Evolutionary conservation across 2,329 filamentous ascomycete genomes (phyloP).

Genomic region (Volutella citrinella): DNA sequence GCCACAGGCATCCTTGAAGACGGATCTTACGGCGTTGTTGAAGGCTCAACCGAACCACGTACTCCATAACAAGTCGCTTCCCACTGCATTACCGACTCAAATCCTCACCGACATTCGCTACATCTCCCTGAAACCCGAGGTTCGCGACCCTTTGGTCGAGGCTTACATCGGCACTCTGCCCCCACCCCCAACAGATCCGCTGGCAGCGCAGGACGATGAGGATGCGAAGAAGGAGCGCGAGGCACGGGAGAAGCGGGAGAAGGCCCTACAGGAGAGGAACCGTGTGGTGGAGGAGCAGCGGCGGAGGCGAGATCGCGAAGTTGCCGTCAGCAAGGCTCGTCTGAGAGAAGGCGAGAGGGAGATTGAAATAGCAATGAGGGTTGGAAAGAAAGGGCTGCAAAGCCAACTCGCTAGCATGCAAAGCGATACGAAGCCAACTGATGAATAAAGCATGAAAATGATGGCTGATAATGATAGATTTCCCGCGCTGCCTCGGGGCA

Average conservation of each 20-base stretch:
- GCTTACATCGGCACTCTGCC: conserved; percentile 64
- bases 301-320: conserved; percentile 53
- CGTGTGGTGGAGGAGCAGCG: conserved; percentile 61
- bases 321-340: conserved; percentile 58
- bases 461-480: conserved; percentile 14
- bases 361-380: conserved; percentile 65
- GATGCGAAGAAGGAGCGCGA: conserved; percentile 46
- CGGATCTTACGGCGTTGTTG: conserved; percentile 65
- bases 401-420: conserved; percentile 49
- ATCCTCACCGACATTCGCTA: conserved; percentile 67
- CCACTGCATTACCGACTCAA: conserved; percentile 57
- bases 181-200: conserved; percentile 48
- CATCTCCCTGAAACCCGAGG: conserved; percentile 59
- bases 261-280: conserved; percentile 64
- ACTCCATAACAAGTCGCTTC: conserved; percentile 58
- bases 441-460: too few relatives aligned
- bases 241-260: conserved; percentile 58
- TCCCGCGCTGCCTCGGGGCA: too few relatives aligned
- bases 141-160: conserved; percentile 63
- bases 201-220: conserved; percentile 46
- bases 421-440: conserved; percentile 18
- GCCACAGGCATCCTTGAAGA: conserved; percentile 62
- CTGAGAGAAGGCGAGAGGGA: conserved; percentile 66
- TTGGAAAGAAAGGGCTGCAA: conserved; percentile 64
- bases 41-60: conserved; percentile 55